Evolutionary conservation across 306 rosid genomes (phyloP), one percentile per base, ranked within the genome.

Genomic region (Pterocarpus santalinus): DNA sequence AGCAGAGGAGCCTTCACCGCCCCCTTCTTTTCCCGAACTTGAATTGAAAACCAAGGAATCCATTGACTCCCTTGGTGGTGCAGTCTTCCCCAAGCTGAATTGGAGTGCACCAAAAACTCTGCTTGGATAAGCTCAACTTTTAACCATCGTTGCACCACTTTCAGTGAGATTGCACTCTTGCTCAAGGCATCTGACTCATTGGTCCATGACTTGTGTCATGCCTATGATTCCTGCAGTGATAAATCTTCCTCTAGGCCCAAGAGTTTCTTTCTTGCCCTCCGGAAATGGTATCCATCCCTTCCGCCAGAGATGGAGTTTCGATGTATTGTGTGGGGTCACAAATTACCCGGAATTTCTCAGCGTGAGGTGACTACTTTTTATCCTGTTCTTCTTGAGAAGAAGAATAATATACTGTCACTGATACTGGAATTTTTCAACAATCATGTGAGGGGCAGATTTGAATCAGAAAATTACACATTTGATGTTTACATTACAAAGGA

Each of bases 31-130:
- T 68, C 93, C 94, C 5, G 92, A 92, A 46, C 97, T 94, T 30
- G 97, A 94, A 76, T 68, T 87, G 79, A 73, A 89, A 80, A 78
- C 92, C 30, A 94, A 87, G 82, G 91, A 82, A 22, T 94, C 94
- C 8, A 87, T 92, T 8, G 81, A 77, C 73, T 85, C 92, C 30
- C 93, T 94, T 72, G 94, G 97, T 15, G 97, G 94, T 63, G 89
- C 88, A 2, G 82, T 91, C 73, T 91, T 92, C 73, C 97, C 98
- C 7, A 94, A 94, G 79, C 73, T 94, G 80, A 94, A 91, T 80
- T 91, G 97, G 98, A 91, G 92, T 73, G 93, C 98, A 28, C 98
- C 98, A 4, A 94, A 94, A 77, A 94, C 71, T 78, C 97, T 7
- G 89, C 94, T 32, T 94, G 97, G 97, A 92, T 94, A 38, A 90